Evolutionary conservation across 805 yeast genomes (phyloP), one percentile per base, ranked within the genome.

Genomic region (Starmera caribaea): DNA sequence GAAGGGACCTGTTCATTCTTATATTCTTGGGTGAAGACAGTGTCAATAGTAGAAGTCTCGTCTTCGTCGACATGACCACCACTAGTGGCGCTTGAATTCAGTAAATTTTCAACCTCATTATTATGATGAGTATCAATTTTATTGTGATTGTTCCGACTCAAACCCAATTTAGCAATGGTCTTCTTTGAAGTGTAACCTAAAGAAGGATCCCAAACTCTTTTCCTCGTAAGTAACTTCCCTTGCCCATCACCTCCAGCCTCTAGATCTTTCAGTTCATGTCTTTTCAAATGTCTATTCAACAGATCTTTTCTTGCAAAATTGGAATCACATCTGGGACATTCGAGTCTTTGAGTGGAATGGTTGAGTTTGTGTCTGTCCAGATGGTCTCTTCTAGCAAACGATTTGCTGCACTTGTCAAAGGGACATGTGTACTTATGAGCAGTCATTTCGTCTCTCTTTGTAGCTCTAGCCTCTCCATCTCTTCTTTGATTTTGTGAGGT

Each of bases 291-390:
- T 15, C 38, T 21, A 8, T 30, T 27, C 8, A 37, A 26, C 13
- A 37, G 13, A 15, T 37, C 38, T 13, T 30, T 30, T 11, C 38
- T 9, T 7, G 30, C 24, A 30, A 37, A 37, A n/a, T 37, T 30
- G 15, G 32, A 15, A 3, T n/a, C 29, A 16, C 35, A 37, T 15
- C 38, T 21, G 2, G 32, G 17, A 16, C 38, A 37, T 10, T 26
- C 14, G 9, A 37, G 30, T 16, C 38, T 21, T 8, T 12, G 16
- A 12, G 16, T 6, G 11, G 27, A n/a, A 41, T 75, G 81, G 48
- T 75, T 75, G 37, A 75, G 59, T 46, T 71, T 65, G 49, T 75
- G 81, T 36, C 81, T 54, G 3, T 77, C 65, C n/a, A 75, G 51
- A 55, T 75, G 81, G 48, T 75, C 81, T 1, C 73, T 64, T 34